Evolutionary conservation across 2,329 filamentous ascomycete species (phyloP), one percentile per base, ranked within the genome.

Genomic region (Plenodomus lindquistii): DNA sequence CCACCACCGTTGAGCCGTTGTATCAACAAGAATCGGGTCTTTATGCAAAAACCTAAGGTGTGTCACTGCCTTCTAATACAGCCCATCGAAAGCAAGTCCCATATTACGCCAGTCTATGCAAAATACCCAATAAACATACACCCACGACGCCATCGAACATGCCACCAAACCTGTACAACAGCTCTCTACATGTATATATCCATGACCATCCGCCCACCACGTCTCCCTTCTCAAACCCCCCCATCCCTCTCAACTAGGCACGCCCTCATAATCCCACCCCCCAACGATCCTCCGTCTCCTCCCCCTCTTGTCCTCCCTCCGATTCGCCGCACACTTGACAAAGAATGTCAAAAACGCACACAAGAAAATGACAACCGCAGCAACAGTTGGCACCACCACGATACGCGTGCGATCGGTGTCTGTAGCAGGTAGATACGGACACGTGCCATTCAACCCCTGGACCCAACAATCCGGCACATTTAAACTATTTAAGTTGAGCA

Each of bases 261-360:
- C 84, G 15, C 85, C 85, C 64, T 88, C 85, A 72, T 88, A 87
- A 59, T 86, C 82, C 79, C 83, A 85, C 1, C 82, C 82, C 50
- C 75, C 75, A 17, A 73, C 69, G 37, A 69, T 70, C 40, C 70
- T 71, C 50, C 81, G 74, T 59, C 79, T 77, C 60, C 77, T 78
- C 20, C 75, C 74, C 39, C 77, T 76, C 54, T 78, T 75, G 38
- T 76, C 79, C 55, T 78, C 79, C 36, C 77, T 75, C 50, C 84
- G 69, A 65, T 86, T 86, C 4, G 82, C 79, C 52, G 83, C 84
- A 62, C 82, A 85, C 62, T 87, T 87, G 41, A 84, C 79, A 54
- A 86, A 83, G 11, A 86, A 66, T 0, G 83, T 86, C 61, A 86
- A 64, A 0, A 78, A 80, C 0, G 82, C 79, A n/a, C 85, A 67